Evolutionary conservation across 1,284 basidiomycete genomes (phyloP), one percentile per base, ranked within the genome.

Genomic region (Microbotryomycetes sp.): DNA sequence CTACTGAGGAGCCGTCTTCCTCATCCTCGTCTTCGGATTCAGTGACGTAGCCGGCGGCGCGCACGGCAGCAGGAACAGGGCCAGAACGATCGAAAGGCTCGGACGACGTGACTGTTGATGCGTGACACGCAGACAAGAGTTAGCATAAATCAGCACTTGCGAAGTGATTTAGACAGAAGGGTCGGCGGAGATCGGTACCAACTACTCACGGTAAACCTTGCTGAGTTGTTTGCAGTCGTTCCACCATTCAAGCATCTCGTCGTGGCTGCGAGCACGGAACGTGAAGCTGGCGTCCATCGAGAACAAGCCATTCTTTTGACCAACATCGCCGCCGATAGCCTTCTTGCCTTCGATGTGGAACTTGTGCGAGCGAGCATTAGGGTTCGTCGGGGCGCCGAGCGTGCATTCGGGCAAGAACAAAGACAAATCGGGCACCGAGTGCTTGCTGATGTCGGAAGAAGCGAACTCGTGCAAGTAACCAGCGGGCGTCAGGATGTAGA

Each of bases 181-280:
- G 23, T 36, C 2, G 5, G 36, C 28, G 3, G 28, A 22, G 3
- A 29, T 6, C 12, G 15, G n/a, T n/a, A n/a, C 12, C 7, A 29
- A 9, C 3, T 14, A 63, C 66, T 42, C 53, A 67, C 67, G 68
- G 77, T 97, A 98, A 68, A 94, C 81, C 62, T 93, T 92, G 74
- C 90, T 93, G 61, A 98, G 81, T 91, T 97, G 96, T 71, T 92
- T 82, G 59, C 96, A 82, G 76, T 97, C 96, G 77, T 97, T 97
- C 94, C 96, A 98, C 89, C 96, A 97, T 79, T 97, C 94, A 91
- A 97, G 93, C 89, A 97, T 92, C 74, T 97, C 94, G 70, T 97
- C 93, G 73, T 90, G 85, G 69, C 84, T 87, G 66, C 93, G 81
- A 49, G 89, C 84, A 56, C 92, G 84, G 83, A 98, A 97, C 51